Conservation (phyloP, 2,329 filamentous ascomycete genomes). For the Diaporthe citrichinensis region DNA sequence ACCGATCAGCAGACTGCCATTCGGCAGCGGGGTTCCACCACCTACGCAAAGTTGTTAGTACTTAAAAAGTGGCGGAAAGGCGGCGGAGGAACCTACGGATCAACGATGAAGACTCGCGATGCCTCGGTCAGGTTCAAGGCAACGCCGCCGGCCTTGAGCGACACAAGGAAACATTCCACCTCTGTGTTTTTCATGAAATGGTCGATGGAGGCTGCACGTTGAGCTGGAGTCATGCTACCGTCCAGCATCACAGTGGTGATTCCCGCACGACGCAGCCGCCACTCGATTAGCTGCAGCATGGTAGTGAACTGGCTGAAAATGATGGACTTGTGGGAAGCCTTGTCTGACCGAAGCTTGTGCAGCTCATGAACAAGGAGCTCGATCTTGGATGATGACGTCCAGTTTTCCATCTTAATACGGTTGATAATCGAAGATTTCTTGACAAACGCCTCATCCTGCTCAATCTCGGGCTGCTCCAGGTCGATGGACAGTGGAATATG, state of each 20-base stretch:
- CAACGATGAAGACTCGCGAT: slow-evolving; percentile 94
- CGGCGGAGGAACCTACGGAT: slow-evolving; percentile 77
- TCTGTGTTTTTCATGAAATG: slow-evolving; percentile 97
- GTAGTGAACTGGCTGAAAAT: slow-evolving; percentile 98
- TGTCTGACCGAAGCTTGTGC: slow-evolving; percentile 91
- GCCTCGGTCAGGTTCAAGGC: slow-evolving; percentile 96
- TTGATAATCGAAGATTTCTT: slow-evolving; percentile 99
- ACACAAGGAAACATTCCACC: slow-evolving; percentile 96
- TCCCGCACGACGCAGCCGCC: slow-evolving; percentile 94
- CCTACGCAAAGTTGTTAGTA: slow-evolving; percentile 57
- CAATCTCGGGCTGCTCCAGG: slow-evolving; percentile 93
- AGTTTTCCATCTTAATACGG: slow-evolving; percentile 98
- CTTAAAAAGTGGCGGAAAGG: slow-evolving; percentile 20
- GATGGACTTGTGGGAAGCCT: slow-evolving; percentile 94
- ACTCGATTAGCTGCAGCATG: slow-evolving; percentile 97
- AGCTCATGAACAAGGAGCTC: slow-evolving; percentile 96
- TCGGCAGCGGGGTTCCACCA: slow-evolving; percentile 99
- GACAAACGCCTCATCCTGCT: slow-evolving; percentile 87
- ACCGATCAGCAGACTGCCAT: slow-evolving; percentile 96
- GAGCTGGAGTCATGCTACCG: slow-evolving; percentile 94
- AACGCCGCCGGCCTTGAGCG: slow-evolving; percentile 94
- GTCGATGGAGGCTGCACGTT: slow-evolving; percentile 93
- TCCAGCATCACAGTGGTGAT: slow-evolving; percentile 99
- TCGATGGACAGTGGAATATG: slow-evolving; percentile 93
- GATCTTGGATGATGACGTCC: slow-evolving; percentile 98